Conservation (phyloP, 306 rosid species). For the Castanea sativa region DNA sequence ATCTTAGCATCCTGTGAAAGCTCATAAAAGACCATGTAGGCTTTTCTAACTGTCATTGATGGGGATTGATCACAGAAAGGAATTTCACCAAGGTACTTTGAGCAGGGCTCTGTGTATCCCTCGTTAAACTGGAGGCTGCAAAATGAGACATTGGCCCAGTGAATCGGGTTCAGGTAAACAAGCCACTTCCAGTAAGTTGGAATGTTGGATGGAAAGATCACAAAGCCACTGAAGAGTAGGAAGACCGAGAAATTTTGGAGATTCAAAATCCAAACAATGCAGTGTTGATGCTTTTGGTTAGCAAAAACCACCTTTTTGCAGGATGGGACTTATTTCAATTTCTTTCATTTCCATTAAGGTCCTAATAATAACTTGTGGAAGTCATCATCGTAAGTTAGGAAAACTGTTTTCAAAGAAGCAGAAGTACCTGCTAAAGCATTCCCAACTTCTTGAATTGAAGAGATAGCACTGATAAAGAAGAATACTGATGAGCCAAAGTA, state of each 20-base stretch:
- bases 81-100: not conserved
- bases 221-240: conserved; percentile 19
- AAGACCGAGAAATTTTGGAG: not conserved
- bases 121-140: conserved; percentile 4
- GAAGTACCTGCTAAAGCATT: not conserved
- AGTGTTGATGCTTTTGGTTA: not conserved
- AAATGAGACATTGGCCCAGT: conserved; percentile 13
- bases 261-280: not conserved
- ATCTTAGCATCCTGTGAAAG: not conserved
- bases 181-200: conserved; percentile 14
- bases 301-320: not conserved
- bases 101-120: not conserved
- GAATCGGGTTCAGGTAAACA: not conserved
- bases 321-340: not conserved
- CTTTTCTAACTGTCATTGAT: conserved; percentile 1
- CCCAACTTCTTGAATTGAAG: conserved; percentile 7
- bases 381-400: not conserved
- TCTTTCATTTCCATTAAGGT: not conserved
- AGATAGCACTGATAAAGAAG: conserved; percentile 6
- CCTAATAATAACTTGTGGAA: not conserved
- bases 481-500: conserved; percentile 9
- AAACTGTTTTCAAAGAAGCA: not conserved
- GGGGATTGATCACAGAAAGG: not conserved
- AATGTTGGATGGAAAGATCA: conserved; percentile 7
- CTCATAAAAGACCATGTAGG: conserved; percentile 4